A percentile compares a stretch with the other conserved stretches of the same genome.
phyloP scores from a whole-genome alignment of 2,329 filamentous ascomycete species.

The Xylariaceae sp. region DNA sequence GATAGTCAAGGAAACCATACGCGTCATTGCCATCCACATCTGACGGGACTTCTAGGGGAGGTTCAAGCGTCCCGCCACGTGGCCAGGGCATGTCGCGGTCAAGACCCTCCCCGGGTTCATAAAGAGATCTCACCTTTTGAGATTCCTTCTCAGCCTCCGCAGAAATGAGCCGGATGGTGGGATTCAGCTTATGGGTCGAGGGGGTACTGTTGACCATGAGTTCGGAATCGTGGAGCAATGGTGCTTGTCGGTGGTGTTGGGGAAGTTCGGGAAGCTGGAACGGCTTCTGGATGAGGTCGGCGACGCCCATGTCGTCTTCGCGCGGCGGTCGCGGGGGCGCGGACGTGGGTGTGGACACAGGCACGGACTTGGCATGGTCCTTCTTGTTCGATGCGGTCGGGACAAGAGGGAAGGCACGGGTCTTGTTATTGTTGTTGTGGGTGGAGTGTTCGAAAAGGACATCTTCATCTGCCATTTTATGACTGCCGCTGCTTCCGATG shows the following conservation, averaged over 20 bases:
- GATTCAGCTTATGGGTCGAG: constrained; percentile 25
- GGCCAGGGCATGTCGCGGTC: constrained; percentile 44
- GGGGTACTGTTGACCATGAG: constrained; percentile 9
- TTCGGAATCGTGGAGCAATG: background rate
- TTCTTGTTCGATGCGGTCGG: constrained; percentile 17
- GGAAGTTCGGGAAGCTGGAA: constrained; percentile 14
- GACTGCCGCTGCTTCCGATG: constrained; percentile 11
- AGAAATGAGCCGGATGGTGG: constrained; percentile 49
- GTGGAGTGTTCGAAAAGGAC: constrained; percentile 13
- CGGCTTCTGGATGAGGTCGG: constrained; percentile 15
- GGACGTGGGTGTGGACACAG: too few relatives aligned
- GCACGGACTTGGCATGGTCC: constrained; percentile 11
- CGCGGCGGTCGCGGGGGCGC: constrained; percentile 17
- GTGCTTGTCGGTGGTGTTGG: constrained; percentile 12
- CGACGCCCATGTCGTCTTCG: constrained; percentile 21
- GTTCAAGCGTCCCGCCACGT: constrained; percentile 42
- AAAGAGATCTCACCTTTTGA: constrained; percentile 63
- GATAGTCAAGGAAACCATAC: constrained; percentile 51
- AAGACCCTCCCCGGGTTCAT: constrained; percentile 50
- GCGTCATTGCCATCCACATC: constrained; percentile 49
- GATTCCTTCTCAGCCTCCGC: constrained; percentile 56
- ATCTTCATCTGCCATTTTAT: constrained; percentile 25
- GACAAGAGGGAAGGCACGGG: constrained; percentile 27
- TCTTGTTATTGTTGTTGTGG: constrained; percentile 7
- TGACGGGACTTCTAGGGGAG: constrained; percentile 46